Evolutionary conservation across 352 stramenopile species (phyloP), one percentile per base, ranked within the genome.

Genomic region (Globisporangium middletonii): DNA sequence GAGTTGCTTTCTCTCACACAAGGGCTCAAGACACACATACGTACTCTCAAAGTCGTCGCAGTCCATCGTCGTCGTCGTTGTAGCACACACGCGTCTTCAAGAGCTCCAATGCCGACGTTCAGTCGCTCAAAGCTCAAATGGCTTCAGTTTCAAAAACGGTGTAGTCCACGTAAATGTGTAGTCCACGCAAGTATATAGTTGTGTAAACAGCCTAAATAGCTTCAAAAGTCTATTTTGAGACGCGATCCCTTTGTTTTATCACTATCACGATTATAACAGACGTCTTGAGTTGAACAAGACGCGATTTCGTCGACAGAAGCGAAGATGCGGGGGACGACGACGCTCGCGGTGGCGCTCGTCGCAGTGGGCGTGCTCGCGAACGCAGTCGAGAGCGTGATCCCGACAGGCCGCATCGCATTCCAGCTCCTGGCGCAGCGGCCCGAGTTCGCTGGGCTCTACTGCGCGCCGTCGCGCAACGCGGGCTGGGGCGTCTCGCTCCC

Each of bases 21-120:
- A 37, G 23, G 6, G 9, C 15, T n/a, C 5, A 23, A 46, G 38
- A 5, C 28, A 51, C 13, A 59, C 3, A 53, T 4, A 55, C 45
- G 46, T 60, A 89, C 79, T 89, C 55, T 89, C 79, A 60, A 89
- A 89, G 61, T 89, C 79, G 33, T 87, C 79, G 59, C 75, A 87
- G 45, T 77, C 75, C 55, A 60, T 60, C n/a, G 55, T 9, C 28
- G 6, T 49, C 42, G 35, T 38, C 30, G 11, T 45, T 45, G 50
- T 45, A 6, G 35, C 13, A 6, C 19, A 26, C 33, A 45, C 30
- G 30, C 23, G 23, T 44, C 50, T 27, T 44, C 35, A 37, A 15
- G 26, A 55, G 19, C 12, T 37, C 35, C 19, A 52, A 52, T 41
- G 8, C 35, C 9, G 4, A 41, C 23, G 23, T 23, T 23, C 23